These are phyloP conservation scores for Purpureocillium takamizusanense DNA, from an alignment of 2,329 filamentous ascomycete genomes.

Conservation along the genomic window DNA sequence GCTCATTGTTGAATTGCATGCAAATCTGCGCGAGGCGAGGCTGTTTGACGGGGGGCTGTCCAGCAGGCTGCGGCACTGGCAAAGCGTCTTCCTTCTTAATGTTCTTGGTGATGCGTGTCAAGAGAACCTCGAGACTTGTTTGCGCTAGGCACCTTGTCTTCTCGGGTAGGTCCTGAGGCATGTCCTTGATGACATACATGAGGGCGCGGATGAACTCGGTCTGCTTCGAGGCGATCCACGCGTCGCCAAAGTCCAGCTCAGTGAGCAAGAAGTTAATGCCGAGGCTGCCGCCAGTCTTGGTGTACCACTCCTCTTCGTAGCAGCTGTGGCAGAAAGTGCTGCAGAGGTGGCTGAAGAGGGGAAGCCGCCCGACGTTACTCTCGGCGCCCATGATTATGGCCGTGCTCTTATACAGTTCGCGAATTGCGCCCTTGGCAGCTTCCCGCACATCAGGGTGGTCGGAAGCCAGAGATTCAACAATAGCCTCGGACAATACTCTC, in stretches of 20 bases:
- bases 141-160: conserved; percentile 79
- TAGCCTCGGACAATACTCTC: conserved; percentile 77
- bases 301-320: conserved; percentile 97
- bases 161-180: conserved; percentile 86
- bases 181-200: conserved; percentile 96
- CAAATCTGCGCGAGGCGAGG: conserved; percentile 68
- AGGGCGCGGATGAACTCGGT: conserved; percentile 84
- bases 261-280: conserved; percentile 86
- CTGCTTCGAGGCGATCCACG: conserved; percentile 75
- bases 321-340: conserved; percentile 88
- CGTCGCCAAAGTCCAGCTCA: conserved; percentile 72
- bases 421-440: conserved; percentile 69
- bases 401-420: conserved; percentile 68
- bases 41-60: conserved; percentile 37
- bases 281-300: conserved; percentile 83
- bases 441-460: conserved; percentile 74
- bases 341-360: conserved; percentile 77
- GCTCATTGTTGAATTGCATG: conserved; percentile 74
- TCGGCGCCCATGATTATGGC: conserved; percentile 70
- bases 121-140: conserved; percentile 69
- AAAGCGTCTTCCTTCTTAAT: conserved; percentile 65
- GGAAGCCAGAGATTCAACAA: conserved; percentile 83
- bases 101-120: conserved; percentile 69
- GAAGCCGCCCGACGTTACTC: conserved; percentile 62
- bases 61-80: conserved; percentile 25